A percentile compares a stretch with the other conserved stretches of the same genome.
Conservation (phyloP, 352 stramenopile species). For the Phytophthora tentaculata region DNA sequence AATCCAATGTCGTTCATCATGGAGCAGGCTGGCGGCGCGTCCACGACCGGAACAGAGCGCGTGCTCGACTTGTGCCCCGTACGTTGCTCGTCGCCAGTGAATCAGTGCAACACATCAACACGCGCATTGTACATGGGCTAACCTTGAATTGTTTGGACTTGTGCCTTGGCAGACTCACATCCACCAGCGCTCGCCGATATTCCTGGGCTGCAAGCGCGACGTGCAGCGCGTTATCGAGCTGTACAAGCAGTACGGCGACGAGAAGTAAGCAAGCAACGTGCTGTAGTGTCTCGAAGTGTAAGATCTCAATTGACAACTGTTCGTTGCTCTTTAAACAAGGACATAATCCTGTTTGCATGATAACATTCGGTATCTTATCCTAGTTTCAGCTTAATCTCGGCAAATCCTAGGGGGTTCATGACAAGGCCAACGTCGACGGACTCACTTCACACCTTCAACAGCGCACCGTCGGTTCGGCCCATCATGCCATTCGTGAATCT, state of each 20-base stretch:
- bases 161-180: conserved; percentile 77
- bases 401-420: conserved; percentile 9
- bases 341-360: not conserved
- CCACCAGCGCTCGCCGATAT: conserved; percentile 97
- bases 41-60: conserved; percentile 93
- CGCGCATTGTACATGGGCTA: not conserved
- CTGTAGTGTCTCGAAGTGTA: not conserved
- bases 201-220: conserved; percentile 93
- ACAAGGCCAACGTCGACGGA: conserved; percentile 34
- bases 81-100: conserved; percentile 24
- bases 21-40: conserved; percentile 95
- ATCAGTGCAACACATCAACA: conserved; percentile 16
- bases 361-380: not conserved
- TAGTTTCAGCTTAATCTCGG: not conserved
- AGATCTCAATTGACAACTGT: conserved; percentile 1
- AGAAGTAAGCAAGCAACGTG: conserved; percentile 18
- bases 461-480: not conserved
- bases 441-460: conserved; percentile 33
- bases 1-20: conserved; percentile 99
- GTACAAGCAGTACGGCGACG: conserved; percentile 59
- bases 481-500: conserved; percentile 33
- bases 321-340: not conserved
- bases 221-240: conserved; percentile 80
- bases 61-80: conserved; percentile 94
- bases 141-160: conserved; percentile 14